These are phyloP conservation scores for Sequoiadendron giganteum DNA, from an alignment of 75 land plant genomes.

Conservation along the genomic window DNA sequence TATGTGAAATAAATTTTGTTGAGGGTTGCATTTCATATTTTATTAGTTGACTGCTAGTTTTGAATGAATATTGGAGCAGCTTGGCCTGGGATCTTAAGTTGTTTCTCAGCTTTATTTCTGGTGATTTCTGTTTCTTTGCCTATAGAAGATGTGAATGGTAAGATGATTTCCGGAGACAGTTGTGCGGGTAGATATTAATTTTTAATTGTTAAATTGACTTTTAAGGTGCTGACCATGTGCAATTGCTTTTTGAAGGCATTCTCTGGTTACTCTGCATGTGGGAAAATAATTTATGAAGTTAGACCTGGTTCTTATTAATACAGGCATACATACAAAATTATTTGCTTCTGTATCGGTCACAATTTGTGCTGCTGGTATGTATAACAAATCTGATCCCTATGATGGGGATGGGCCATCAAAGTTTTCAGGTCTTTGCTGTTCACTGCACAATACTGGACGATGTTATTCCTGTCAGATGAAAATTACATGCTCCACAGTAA, in stretches of 20 bases:
- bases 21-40: neutral
- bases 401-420: neutral
- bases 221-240: neutral
- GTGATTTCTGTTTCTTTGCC: neutral
- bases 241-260: neutral
- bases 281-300: neutral
- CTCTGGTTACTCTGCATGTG: neutral
- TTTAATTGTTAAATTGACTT: neutral
- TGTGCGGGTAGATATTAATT: neutral
- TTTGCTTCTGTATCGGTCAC: neutral
- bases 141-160: neutral
- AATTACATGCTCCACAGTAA: no score
- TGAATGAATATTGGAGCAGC: neutral
- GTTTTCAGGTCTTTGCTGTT: no score
- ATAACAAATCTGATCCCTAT: neutral
- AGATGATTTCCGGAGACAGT: neutral
- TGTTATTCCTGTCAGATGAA: no score
- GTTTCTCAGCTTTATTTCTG: neutral
- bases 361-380: neutral
- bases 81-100: neutral
- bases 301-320: neutral
- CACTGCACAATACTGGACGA: no score
- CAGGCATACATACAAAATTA: neutral
- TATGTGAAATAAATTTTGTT: neutral
- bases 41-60: neutral